Evolutionary conservation across 2,329 filamentous ascomycete species (phyloP).

Genomic region (Neofusicoccum kwambonambiense): DNA sequence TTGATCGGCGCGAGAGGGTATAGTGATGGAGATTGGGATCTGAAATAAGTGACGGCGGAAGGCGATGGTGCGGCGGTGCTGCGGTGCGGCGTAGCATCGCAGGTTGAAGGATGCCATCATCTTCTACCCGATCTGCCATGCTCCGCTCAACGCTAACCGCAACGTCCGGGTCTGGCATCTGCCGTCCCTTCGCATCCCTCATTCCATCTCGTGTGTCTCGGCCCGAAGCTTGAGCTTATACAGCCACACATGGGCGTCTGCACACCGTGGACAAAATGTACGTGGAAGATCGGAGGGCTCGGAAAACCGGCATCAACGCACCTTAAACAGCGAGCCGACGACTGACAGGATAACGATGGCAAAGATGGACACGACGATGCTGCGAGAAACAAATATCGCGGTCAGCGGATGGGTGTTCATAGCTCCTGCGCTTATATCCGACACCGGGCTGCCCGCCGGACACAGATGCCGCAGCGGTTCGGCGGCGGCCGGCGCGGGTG

Average conservation of each 20-base stretch:
- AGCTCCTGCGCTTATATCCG: neutral
- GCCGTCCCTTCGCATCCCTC: too few relatives aligned
- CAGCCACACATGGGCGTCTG: too few relatives aligned
- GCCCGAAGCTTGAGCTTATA: too few relatives aligned
- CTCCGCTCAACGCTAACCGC: too few relatives aligned
- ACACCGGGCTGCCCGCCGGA: too few relatives aligned
- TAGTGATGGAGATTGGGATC: neutral
- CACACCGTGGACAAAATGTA: too few relatives aligned
- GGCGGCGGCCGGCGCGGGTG: neutral
- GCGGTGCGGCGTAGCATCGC: neutral
- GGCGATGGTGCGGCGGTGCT: neutral
- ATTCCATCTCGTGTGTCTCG: too few relatives aligned
- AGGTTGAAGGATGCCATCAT: neutral
- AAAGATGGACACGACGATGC: constrained; percentile 67
- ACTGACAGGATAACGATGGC: constrained; percentile 64
- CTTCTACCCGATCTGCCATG: neutral
- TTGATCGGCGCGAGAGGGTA: neutral
- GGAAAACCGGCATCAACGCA: constrained; percentile 32
- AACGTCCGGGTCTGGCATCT: neutral
- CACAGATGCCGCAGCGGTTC: neutral
- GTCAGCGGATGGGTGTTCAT: constrained; percentile 4
- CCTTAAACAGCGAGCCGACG: constrained; percentile 71
- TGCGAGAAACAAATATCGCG: constrained; percentile 36
- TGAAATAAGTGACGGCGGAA: neutral
- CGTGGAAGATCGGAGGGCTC: neutral